These are phyloP conservation scores for Rhodotorula mucilaginosa DNA, from an alignment of 1,284 basidiomycete species.

Conservation along the genomic window DNA sequence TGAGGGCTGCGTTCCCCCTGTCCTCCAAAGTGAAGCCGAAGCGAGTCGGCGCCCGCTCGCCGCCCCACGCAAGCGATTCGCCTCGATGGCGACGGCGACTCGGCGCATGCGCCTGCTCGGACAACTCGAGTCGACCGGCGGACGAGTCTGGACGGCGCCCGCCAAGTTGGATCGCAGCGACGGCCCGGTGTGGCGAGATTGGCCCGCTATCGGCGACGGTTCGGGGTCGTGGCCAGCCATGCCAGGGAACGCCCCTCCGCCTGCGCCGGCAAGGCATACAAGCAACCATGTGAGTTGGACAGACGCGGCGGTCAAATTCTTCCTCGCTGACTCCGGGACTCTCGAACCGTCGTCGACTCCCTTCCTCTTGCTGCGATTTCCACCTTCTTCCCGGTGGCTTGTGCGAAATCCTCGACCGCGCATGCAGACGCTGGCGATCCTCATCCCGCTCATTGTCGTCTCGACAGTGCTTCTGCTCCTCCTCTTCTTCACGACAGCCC, in stretches of 20 bases:
- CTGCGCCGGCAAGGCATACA: not conserved
- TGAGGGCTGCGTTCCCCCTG: too few species aligned
- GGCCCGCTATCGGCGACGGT: not conserved
- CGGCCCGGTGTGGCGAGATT: not conserved
- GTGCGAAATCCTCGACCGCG: not conserved
- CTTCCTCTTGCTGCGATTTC: not conserved
- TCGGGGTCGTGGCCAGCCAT: not conserved
- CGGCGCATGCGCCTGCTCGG: too few species aligned
- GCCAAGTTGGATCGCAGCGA: not conserved
- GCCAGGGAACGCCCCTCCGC: not conserved
- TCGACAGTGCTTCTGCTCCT: constrained; percentile 89
- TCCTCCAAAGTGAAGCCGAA: too few species aligned
- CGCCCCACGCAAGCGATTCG: not conserved
- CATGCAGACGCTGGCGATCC: constrained; percentile 51
- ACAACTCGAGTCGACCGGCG: too few species aligned
- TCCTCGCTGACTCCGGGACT: too few species aligned
- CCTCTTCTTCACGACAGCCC: constrained; percentile 79
- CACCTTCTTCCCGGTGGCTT: not conserved
- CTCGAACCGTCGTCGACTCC: not conserved
- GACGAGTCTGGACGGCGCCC: not conserved
- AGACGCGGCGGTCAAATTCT: too few species aligned
- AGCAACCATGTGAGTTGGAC: not conserved
- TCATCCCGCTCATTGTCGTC: constrained; percentile 86
- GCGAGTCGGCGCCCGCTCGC: too few species aligned
- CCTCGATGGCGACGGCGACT: not conserved